These are phyloP conservation scores for Amauroascus niger DNA, from an alignment of 2,329 filamentous ascomycete species.

Conservation along the genomic window DNA sequence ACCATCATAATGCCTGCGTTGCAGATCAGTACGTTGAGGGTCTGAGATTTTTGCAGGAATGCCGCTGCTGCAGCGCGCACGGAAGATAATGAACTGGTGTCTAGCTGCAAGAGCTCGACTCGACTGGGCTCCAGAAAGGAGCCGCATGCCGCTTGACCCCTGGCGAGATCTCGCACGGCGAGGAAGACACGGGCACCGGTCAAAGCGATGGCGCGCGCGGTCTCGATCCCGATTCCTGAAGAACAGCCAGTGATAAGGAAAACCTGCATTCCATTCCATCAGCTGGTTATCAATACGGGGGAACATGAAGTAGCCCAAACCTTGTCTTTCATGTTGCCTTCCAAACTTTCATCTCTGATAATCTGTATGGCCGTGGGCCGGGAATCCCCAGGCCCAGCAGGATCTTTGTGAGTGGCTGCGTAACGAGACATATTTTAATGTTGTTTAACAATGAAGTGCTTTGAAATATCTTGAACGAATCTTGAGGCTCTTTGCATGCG, in stretches of 20 bases:
- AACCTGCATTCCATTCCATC: background rate
- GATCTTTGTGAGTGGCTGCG: conserved; percentile 10
- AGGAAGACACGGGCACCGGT: conserved; percentile 32
- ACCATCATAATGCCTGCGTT: conserved; percentile 29
- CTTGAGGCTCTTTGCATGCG: too few relatives aligned
- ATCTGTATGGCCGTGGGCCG: conserved; percentile 23
- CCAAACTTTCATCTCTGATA: conserved; percentile 19
- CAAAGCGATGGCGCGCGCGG: conserved; percentile 30
- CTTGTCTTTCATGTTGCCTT: conserved; percentile 5
- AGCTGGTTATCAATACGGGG: background rate
- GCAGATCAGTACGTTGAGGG: conserved; percentile 37
- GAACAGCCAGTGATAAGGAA: conserved; percentile 25
- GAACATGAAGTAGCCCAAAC: background rate
- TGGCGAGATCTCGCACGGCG: conserved; percentile 30
- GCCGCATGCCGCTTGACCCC: conserved; percentile 26
- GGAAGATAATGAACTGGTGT: conserved; percentile 27
- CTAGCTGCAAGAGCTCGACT: conserved; percentile 25
- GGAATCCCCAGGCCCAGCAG: conserved; percentile 18
- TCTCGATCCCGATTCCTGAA: conserved; percentile 31
- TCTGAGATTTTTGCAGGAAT: conserved; percentile 23
- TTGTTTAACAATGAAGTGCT: too few relatives aligned
- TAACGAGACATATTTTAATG: conserved; percentile 21
- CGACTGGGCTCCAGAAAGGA: conserved; percentile 19
- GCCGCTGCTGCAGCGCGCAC: conserved; percentile 24
- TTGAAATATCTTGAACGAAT: background rate